Base-by-base conservation (phyloP, 352 stramenopile species). In the Plasmopara muralis region DNA sequence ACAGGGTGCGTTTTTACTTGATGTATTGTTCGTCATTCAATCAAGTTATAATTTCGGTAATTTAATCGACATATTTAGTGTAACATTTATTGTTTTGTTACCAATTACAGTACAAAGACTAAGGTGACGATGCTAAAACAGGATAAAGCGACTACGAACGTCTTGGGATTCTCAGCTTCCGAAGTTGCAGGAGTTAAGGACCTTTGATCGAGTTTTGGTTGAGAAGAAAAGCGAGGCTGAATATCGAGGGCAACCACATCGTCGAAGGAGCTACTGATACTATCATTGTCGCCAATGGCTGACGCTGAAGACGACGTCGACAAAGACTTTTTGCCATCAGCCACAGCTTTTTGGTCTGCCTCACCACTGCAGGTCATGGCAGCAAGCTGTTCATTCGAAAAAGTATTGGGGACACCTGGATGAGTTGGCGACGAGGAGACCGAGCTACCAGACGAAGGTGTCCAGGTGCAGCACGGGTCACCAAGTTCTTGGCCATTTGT, bases 401-500 rank as follows among this genome's bases (percentile, higher is more conserved):
- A 82, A 39, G 53, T 59, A 43, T 78, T 73, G 1, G 57, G 28
- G 10, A 77, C 57, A 4, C 72, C 72, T 38, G 72, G 72, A 15
- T 73, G 71, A 38, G 57, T 77, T 9, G 59, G 55, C 28, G 48
- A 46, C 2, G 61, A 47, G 33, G 49, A 54, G 15, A 29, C 16
- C n/a, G 42, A 39, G 18, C 65, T 66, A 16, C 49, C 60, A 2
- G 35, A 38, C 20, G 37, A 34, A 5, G 60, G 9, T 6, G 53
- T 60, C 83, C 83, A 96, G 7, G 55, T 53, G 55, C 88, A 97
- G 60, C 83, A 88, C 9, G 85, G 83, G 50, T 97, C 88, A 9
- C 84, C 87, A 0, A 97, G 67, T 52, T 97, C 88, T 62, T 93
- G 66, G 4, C 88, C 88, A 54, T 97, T 97, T 3, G 80, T 95